Evolutionary conservation across 1,284 basidiomycete species (phyloP).

Genomic region (Volvariella surrecta): DNA sequence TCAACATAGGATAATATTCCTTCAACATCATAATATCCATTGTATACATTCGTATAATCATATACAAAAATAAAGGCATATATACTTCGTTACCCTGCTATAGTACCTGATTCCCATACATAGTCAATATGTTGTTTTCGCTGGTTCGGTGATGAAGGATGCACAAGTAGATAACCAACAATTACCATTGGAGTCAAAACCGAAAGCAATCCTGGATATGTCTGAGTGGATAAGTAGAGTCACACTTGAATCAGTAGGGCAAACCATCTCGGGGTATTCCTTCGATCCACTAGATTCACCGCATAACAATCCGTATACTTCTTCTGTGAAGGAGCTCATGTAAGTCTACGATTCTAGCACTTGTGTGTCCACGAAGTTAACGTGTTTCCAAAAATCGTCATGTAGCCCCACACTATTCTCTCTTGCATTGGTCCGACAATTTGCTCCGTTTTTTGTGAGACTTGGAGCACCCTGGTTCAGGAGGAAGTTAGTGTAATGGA

Average conservation of each 20-base stretch:
- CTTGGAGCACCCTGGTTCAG: conserved; percentile 34
- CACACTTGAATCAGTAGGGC: conserved; percentile 41
- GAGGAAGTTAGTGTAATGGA: conserved; percentile 35
- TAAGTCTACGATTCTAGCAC: conserved; percentile 19
- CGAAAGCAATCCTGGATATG: conserved; percentile 29
- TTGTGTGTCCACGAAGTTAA: not conserved
- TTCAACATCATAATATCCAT: too few species aligned
- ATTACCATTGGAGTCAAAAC: too few species aligned
- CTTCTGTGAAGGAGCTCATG: conserved; percentile 40
- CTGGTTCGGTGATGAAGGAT: too few species aligned
- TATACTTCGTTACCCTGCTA: too few species aligned
- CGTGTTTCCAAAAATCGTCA: not conserved
- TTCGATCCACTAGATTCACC: conserved; percentile 39
- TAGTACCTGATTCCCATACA: too few species aligned
- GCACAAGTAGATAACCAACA: too few species aligned
- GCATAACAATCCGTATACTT: conserved; percentile 35
- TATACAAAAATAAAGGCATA: too few species aligned
- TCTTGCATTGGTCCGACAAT: conserved; percentile 35
- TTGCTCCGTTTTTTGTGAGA: conserved; percentile 36
- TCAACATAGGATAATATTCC: too few species aligned
- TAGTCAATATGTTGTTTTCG: too few species aligned
- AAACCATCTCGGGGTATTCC: conserved; percentile 40
- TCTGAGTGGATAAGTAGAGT: conserved; percentile 42
- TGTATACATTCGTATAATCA: too few species aligned
- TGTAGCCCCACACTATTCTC: conserved; percentile 36